phyloP scores from a whole-genome alignment of 768 basidiomycete genomes.

The Pleurotus ostreatus region DNA sequence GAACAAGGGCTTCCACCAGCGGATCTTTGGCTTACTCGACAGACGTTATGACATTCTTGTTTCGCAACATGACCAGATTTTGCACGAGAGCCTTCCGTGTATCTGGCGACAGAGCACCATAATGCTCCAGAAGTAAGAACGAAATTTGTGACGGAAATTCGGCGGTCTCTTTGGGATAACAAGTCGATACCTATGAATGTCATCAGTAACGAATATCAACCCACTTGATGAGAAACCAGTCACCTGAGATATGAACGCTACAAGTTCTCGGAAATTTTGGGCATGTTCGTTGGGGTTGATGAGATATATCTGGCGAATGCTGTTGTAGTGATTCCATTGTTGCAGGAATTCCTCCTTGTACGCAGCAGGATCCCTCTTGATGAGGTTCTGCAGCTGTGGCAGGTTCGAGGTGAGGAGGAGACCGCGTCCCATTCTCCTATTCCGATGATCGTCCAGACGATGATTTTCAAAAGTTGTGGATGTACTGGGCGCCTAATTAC shows the following conservation, averaged over 20 bases:
- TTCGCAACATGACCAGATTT: conserved; percentile 89
- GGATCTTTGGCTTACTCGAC: conserved; percentile 64
- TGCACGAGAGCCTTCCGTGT: conserved; percentile 83
- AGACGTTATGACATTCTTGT: conserved; percentile 88
- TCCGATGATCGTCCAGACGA: too few relatives aligned
- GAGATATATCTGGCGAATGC: conserved; percentile 79
- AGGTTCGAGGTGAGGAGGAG: conserved; percentile 83
- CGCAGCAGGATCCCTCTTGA: conserved; percentile 86
- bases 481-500: too few relatives aligned
- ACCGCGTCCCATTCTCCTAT: conserved; percentile 50
- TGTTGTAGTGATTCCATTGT: conserved; percentile 95
- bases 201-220: not conserved
- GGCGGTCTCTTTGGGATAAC: conserved; percentile 89
- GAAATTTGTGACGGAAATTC: conserved; percentile 82
- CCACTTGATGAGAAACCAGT: conserved; percentile 4
- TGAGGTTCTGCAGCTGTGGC: conserved; percentile 93
- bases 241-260: conserved; percentile 88
- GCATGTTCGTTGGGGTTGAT: conserved; percentile 83
- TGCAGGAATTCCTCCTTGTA: conserved; percentile 96
- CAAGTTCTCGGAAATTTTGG: conserved; percentile 79
- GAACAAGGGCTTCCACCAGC: not conserved
- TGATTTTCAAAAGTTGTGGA: too few relatives aligned
- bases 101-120: conserved; percentile 72
- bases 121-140: conserved; percentile 72
- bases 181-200: conserved; percentile 67